These are phyloP conservation scores for Pleurotus giganteus DNA, from an alignment of 768 basidiomycete genomes.

Conservation along the genomic window DNA sequence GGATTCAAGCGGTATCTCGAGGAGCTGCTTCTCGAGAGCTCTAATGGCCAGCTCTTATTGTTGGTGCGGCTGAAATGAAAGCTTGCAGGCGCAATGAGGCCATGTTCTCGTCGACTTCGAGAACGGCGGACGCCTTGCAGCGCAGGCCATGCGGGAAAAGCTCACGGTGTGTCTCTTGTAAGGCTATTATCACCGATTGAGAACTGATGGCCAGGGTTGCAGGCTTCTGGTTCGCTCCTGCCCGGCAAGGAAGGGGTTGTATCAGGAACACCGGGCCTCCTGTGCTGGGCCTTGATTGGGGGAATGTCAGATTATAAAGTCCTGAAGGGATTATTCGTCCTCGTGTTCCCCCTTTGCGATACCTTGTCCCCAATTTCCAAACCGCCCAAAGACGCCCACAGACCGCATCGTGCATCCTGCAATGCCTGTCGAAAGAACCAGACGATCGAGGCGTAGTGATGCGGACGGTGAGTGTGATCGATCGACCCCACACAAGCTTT, in stretches of 20 bases:
- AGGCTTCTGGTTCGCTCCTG: conserved; percentile 1
- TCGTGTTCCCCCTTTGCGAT: conserved; percentile 12
- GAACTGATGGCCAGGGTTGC: conserved; percentile 6
- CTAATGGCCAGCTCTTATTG: conserved; percentile 5
- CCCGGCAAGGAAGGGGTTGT: conserved; percentile 6
- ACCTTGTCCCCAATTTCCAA: conserved; percentile 9
- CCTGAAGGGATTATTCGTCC: conserved; percentile 7
- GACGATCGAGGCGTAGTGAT: conserved; percentile 31
- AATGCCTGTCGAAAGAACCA: conserved; percentile 51
- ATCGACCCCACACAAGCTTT: conserved; percentile 1
- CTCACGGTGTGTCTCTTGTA: conserved; percentile 3
- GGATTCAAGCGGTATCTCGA: background rate
- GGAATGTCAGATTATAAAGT: conserved; percentile 10
- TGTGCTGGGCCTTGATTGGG: conserved; percentile 4
- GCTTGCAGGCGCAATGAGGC: conserved; percentile 9
- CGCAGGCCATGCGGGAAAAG: background rate
- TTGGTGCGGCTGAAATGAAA: conserved; percentile 1
- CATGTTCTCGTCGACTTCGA: conserved; percentile 1
- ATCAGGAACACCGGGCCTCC: conserved; percentile 10
- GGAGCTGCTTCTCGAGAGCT: background rate
- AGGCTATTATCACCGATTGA: conserved; percentile 10
- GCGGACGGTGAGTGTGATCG: conserved; percentile 32
- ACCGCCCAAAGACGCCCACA: conserved; percentile 8
- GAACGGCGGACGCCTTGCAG: background rate
- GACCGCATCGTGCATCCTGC: conserved; percentile 12